These are phyloP conservation scores for Diplodia mutila DNA, from an alignment of 2,329 filamentous ascomycete genomes.

Conservation along the genomic window DNA sequence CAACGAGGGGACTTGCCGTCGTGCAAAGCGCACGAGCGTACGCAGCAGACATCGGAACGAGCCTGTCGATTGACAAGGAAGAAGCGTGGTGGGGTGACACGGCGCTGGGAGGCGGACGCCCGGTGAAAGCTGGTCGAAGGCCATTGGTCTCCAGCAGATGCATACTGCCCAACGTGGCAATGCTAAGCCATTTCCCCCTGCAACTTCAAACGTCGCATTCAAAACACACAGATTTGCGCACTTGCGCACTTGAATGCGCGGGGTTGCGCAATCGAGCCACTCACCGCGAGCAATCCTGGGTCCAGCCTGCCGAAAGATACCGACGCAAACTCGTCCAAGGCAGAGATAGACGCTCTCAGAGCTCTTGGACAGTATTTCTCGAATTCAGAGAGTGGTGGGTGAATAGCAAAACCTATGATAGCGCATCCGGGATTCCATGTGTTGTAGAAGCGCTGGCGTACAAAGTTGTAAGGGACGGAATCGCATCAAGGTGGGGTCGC, in stretches of 20 bases:
- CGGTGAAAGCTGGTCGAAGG: neutral
- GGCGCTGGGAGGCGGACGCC: neutral
- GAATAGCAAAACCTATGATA: too few relatives aligned
- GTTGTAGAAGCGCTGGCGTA: too few relatives aligned
- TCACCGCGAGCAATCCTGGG: too few relatives aligned
- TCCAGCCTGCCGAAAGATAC: too few relatives aligned
- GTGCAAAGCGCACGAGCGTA: neutral
- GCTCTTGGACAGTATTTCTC: too few relatives aligned
- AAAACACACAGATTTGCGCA: neutral
- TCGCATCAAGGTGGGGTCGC: too few relatives aligned
- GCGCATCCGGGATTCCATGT: too few relatives aligned
- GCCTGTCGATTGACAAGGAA: neutral
- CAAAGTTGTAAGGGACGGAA: too few relatives aligned
- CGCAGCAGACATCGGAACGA: neutral
- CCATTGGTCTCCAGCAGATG: neutral
- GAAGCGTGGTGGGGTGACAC: neutral
- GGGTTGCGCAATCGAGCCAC: neutral
- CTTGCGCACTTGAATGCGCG: neutral
- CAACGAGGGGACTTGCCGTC: neutral
- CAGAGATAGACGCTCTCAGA: too few relatives aligned
- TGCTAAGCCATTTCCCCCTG: neutral
- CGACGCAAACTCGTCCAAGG: too few relatives aligned
- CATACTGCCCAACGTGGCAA: neutral
- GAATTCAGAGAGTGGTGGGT: too few relatives aligned
- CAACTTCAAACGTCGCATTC: slow-evolving; percentile 8